Conservation (phyloP, 176 grass and related monocot species). For the Pontederia paniculata region DNA sequence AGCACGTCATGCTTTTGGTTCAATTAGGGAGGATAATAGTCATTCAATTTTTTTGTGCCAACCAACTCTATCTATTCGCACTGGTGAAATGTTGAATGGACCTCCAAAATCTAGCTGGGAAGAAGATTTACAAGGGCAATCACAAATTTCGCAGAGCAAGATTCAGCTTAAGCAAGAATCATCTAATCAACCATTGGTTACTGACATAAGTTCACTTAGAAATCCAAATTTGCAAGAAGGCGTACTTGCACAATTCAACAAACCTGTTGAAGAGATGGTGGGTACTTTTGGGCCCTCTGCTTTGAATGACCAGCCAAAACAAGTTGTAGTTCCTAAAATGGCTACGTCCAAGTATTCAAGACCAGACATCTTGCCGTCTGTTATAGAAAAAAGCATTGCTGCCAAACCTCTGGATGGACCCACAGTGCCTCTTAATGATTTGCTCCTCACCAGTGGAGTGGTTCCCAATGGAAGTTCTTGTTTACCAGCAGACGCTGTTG, state of each 20-base stretch:
- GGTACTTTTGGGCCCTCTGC: slow-evolving; percentile 24
- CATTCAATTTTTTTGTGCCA: neutral
- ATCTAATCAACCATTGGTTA: slow-evolving; percentile 26
- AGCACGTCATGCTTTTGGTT: neutral
- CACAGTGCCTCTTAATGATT: slow-evolving; percentile 24
- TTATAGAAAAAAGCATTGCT: slow-evolving; percentile 19
- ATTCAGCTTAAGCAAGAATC: slow-evolving; percentile 24
- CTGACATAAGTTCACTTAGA: slow-evolving; percentile 38
- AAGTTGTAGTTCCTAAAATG: slow-evolving; percentile 21
- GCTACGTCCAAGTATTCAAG: slow-evolving; percentile 29
- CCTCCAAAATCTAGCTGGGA: neutral
- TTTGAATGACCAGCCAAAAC: slow-evolving; percentile 29
- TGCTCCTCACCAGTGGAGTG: slow-evolving; percentile 21
- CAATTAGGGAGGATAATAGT: neutral
- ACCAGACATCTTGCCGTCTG: slow-evolving; percentile 20
- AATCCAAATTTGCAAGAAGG: slow-evolving; percentile 38
- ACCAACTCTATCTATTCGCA: neutral
- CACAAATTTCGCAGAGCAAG: slow-evolving; percentile 28
- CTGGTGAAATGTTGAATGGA: neutral
- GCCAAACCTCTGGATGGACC: slow-evolving; percentile 14
- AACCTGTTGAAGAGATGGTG: slow-evolving; percentile 54
- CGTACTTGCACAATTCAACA: slow-evolving; percentile 24
- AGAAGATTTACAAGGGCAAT: slow-evolving; percentile 3
- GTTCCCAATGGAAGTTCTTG: slow-evolving; percentile 37
- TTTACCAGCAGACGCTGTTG: slow-evolving; percentile 27